Percentiles rank a stretch among this genome's conserved stretches.
These are phyloP conservation scores for Scheffersomyces segobiensis DNA, from an alignment of 1,139 yeast species.

Conservation along the genomic window DNA sequence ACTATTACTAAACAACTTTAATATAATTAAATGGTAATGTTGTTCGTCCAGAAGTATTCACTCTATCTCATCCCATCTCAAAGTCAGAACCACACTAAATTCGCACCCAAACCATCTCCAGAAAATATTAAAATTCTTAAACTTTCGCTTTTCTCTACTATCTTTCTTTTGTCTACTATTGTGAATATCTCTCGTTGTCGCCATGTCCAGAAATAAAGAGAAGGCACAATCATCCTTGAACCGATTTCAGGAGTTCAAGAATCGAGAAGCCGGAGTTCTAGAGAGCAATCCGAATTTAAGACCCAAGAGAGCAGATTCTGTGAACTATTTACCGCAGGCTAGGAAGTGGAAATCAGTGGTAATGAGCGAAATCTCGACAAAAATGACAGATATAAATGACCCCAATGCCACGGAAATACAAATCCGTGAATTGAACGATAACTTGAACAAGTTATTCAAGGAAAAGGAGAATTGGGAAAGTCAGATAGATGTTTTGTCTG, in stretches of 20 bases:
- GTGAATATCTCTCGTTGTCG: neutral
- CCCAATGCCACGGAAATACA: constrained; percentile 56
- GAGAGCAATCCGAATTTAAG: constrained; percentile 60
- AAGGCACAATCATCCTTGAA: constrained; percentile 73
- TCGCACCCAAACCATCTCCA: neutral
- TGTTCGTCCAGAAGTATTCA: neutral
- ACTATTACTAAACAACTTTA: no score
- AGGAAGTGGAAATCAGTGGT: constrained; percentile 74
- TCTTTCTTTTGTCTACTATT: neutral
- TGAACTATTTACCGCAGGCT: constrained; percentile 62
- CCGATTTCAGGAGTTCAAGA: constrained; percentile 62
- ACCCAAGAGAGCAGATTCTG: constrained; percentile 61
- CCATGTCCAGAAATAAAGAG: constrained; percentile 75
- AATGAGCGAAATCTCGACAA: constrained; percentile 61
- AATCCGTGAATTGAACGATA: constrained; percentile 63
- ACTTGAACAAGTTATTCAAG: constrained; percentile 17
- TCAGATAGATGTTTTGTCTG: constrained; percentile 43
- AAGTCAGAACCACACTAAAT: neutral
- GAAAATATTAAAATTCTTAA: neutral
- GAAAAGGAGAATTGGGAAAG: constrained; percentile 70
- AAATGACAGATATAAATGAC: constrained; percentile 67
- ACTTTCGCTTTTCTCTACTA: neutral
- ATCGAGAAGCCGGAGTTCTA: constrained; percentile 58
- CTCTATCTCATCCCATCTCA: neutral
- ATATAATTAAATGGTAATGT: neutral